These are phyloP conservation scores for Mitragyna speciosa DNA, from an alignment of 257 asterid species.

Conservation along the genomic window DNA sequence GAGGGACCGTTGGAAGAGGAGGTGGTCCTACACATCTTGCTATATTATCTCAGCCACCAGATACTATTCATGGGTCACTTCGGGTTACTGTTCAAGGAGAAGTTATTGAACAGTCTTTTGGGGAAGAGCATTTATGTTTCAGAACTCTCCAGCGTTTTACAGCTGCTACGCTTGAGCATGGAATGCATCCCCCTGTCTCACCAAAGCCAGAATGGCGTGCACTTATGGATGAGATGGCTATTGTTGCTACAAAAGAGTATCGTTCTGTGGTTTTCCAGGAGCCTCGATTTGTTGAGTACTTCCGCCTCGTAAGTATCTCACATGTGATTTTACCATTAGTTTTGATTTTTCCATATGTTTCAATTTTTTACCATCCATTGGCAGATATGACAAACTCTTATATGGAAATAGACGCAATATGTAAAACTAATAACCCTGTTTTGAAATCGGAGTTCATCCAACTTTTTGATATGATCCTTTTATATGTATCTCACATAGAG, in stretches of 20 bases:
- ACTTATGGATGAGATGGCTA: slow-evolving; percentile 49
- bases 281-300: slow-evolving; percentile 58
- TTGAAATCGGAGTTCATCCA: too few relatives aligned
- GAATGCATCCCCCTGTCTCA: slow-evolving; percentile 52
- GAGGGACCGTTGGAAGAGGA: slow-evolving; percentile 62
- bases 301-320: slow-evolving; percentile 45
- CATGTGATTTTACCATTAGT: background rate
- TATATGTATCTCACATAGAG: too few relatives aligned
- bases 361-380: too few relatives aligned
- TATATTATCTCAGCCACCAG: slow-evolving; percentile 60
- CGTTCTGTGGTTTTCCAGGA: slow-evolving; percentile 50
- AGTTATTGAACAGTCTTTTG: slow-evolving; percentile 56
- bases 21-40: slow-evolving; percentile 68
- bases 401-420: too few relatives aligned
- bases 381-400: too few relatives aligned
- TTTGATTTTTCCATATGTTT: too few relatives aligned
- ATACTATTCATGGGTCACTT: slow-evolving; percentile 50
- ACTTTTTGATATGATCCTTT: too few relatives aligned
- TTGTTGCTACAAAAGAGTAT: slow-evolving; percentile 42
- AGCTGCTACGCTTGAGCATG: slow-evolving; percentile 54
- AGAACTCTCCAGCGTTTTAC: slow-evolving; percentile 56
- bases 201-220: slow-evolving; percentile 61
- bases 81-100: slow-evolving; percentile 61
- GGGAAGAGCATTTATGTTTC: slow-evolving; percentile 52
- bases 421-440: too few relatives aligned